Evolutionary conservation across 2,329 filamentous ascomycete species (phyloP).

Genomic region (Cladosporium sp.): DNA sequence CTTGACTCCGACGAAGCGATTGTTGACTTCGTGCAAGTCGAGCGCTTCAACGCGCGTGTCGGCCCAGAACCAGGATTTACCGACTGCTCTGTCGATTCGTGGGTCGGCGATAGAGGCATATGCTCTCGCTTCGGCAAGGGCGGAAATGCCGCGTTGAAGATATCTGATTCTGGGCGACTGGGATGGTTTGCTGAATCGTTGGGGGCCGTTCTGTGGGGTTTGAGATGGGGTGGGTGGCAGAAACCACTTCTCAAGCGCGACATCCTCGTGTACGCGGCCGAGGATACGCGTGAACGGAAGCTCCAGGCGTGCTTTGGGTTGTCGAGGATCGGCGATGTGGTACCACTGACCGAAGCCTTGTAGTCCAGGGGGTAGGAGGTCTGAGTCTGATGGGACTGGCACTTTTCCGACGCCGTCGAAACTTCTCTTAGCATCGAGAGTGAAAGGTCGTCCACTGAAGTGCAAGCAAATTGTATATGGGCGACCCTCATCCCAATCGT

Average conservation of each 20-base stretch:
- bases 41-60: conserved; percentile 54
- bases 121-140: conserved; percentile 43
- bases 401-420: conserved; percentile 29
- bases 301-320: conserved; percentile 34
- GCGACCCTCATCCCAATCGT: conserved; percentile 42
- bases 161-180: too few relatives aligned
- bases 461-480: conserved; percentile 45
- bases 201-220: conserved; percentile 15
- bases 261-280: conserved; percentile 51
- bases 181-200: not conserved
- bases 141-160: conserved; percentile 40
- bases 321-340: conserved; percentile 39
- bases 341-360: conserved; percentile 51
- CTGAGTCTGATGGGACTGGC: conserved; percentile 23
- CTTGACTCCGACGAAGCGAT: conserved; percentile 42
- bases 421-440: conserved; percentile 31
- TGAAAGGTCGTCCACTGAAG: conserved; percentile 49
- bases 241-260: conserved; percentile 46
- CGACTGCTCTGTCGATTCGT: conserved; percentile 39
- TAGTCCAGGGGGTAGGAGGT: conserved; percentile 39
- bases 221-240: conserved; percentile 15
- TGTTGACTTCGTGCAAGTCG: conserved; percentile 53
- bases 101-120: conserved; percentile 46
- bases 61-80: conserved; percentile 54
- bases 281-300: conserved; percentile 51